A percentile compares a stretch with the other conserved stretches of the same genome.
These are phyloP conservation scores for Aspergillus funiculosus DNA, from an alignment of 495 filamentous ascomycete genomes.

Conservation along the genomic window DNA sequence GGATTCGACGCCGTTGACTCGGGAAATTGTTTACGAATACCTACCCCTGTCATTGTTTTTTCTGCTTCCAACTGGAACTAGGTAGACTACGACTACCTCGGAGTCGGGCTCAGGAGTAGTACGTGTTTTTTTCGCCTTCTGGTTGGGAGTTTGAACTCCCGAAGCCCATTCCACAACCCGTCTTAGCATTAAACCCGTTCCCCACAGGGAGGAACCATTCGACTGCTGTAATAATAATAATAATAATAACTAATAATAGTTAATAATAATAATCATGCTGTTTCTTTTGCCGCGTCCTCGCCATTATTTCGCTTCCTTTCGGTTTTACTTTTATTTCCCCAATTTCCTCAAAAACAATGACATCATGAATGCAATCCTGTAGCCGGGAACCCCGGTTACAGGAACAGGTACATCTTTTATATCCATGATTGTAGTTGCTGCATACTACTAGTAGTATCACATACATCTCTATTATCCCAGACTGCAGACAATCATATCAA, in stretches of 20 bases:
- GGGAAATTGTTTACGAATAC: constrained; percentile 21
- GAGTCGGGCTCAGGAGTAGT: too few relatives aligned
- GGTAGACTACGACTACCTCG: too few relatives aligned
- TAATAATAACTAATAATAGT: too few relatives aligned
- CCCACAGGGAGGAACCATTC: constrained; percentile 25
- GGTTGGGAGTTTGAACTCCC: constrained; percentile 18
- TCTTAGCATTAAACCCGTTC: constrained; percentile 14
- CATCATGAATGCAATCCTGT: too few relatives aligned
- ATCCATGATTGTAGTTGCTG: background rate
- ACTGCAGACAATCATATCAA: constrained; percentile 2
- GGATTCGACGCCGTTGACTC: constrained; percentile 21
- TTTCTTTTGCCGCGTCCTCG: background rate
- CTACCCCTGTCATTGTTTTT: too few relatives aligned
- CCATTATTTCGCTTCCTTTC: too few relatives aligned
- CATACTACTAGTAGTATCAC: background rate
- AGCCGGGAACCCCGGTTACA: too few relatives aligned
- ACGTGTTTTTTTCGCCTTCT: constrained; percentile 14
- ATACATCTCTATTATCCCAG: background rate
- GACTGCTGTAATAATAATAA: too few relatives aligned
- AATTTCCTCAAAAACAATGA: too few relatives aligned
- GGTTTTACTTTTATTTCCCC: background rate
- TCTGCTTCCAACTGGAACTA: too few relatives aligned
- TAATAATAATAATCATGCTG: too few relatives aligned
- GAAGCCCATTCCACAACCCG: constrained; percentile 14
- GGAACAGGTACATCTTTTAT: too few relatives aligned